These are phyloP conservation scores for Staphylotrichum longicolle DNA, from an alignment of 495 filamentous ascomycete genomes.

Conservation along the genomic window DNA sequence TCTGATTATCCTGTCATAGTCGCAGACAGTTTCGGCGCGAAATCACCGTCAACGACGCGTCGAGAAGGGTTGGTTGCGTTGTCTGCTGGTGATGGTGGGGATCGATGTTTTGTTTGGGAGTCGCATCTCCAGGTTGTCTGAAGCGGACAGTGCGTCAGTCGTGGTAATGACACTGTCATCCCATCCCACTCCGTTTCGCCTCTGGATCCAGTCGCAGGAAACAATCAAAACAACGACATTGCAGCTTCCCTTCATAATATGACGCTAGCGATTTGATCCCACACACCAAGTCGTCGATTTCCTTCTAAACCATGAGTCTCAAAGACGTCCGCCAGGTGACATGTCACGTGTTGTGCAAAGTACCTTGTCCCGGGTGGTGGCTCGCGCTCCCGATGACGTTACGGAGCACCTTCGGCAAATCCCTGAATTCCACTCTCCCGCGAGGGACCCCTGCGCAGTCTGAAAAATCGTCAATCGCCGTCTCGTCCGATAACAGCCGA, in stretches of 20 bases:
- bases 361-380: too few relatives aligned
- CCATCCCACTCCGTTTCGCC: neutral
- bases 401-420: constrained; percentile 19
- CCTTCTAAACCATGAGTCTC: too few relatives aligned
- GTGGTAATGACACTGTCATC: neutral
- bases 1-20: constrained; percentile 20
- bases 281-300: too few relatives aligned
- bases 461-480: constrained; percentile 16
- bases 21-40: constrained; percentile 1
- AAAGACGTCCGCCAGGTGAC: too few relatives aligned
- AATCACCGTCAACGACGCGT: constrained; percentile 25
- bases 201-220: too few relatives aligned
- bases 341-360: too few relatives aligned
- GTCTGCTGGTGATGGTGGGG: constrained; percentile 3
- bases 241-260: too few relatives aligned
- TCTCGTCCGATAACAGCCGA: constrained; percentile 18
- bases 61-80: constrained; percentile 15
- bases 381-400: too few relatives aligned
- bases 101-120: constrained; percentile 18
- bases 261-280: too few relatives aligned
- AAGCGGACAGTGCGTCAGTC: neutral
- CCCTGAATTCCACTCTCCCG: constrained; percentile 18
- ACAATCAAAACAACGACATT: too few relatives aligned
- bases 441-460: constrained; percentile 9
- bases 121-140: neutral